phyloP scores from a whole-genome alignment of 164 flowering plant genomes.

The Piper longum region DNA sequence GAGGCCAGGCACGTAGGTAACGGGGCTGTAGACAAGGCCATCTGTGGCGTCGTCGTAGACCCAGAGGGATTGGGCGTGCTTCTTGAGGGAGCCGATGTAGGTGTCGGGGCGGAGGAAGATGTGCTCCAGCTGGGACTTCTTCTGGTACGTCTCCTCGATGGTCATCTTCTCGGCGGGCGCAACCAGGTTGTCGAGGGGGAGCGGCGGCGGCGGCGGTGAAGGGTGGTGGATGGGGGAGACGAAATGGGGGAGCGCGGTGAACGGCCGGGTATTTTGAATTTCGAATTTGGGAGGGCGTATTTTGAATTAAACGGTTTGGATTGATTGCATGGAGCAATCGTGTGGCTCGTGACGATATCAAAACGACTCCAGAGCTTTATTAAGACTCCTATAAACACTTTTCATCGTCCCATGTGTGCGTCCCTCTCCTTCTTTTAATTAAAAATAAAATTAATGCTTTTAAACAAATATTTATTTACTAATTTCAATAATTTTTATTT shows the following conservation, averaged over 20 bases:
- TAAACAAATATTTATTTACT: too few species aligned
- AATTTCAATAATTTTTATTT: too few species aligned
- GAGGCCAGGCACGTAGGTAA: constrained; percentile 79
- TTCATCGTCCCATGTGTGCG: too few species aligned
- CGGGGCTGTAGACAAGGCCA: constrained; percentile 41
- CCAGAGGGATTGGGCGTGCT: constrained; percentile 83
- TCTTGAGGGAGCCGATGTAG: constrained; percentile 83
- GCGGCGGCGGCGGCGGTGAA: constrained; percentile 5
- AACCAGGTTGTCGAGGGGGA: constrained; percentile 19
- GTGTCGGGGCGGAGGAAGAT: constrained; percentile 97
- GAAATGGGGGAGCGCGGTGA: background rate
- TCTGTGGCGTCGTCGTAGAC: constrained; percentile 31
- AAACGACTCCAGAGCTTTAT: too few species aligned
- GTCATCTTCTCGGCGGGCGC: constrained; percentile 24
- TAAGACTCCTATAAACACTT: too few species aligned
- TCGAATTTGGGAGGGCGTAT: too few species aligned
- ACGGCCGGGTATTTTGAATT: background rate
- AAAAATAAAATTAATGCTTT: too few species aligned
- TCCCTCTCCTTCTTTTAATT: too few species aligned
- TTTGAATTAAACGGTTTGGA: background rate
- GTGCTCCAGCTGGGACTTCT: constrained; percentile 92
- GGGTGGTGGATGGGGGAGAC: background rate
- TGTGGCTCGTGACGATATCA: background rate
- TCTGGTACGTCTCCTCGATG: constrained; percentile 92
- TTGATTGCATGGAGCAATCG: background rate